Base-by-base conservation (phyloP, 495 filamentous ascomycete species). In the Parathielavia appendiculata region DNA sequence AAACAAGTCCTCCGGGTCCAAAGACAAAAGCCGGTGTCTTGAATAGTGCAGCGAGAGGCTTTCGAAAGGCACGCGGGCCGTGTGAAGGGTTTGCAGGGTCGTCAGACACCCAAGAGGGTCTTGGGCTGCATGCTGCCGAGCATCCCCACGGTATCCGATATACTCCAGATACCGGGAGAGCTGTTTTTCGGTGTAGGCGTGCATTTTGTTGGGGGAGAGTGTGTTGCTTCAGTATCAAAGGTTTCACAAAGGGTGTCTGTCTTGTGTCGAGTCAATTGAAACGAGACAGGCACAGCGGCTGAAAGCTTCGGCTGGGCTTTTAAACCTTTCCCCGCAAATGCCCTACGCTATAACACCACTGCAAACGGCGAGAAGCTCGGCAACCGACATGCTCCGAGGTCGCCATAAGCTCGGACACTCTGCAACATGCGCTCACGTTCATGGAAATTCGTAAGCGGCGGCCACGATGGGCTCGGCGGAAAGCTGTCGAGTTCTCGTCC, bases 61-160 rank as follows among this genome's bases (percentile, higher is more conserved):
- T 60, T 92, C 89, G 51, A 89, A 91, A 1, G 88, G 87, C 17
- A 90, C 79, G 9, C 71, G 70, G 0, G 81, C 75, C 34, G 89
- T 74, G 51, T 85, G 83, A 43, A 78, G 71, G 19, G 65, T 65
- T 38, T 79, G 69, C 11, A 86, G 67, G 5, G 61, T 51, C 16
- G 58, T 54, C 8, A 84, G 71, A 46, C 68, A 71, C 10, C 32
- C 57, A 7, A 75, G 60, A 10, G 69, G 58, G 20, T 60, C 63
- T 1, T 17, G 10, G n/a, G 45, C 23, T 5, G 34, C 41, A 6
- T 22, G 19, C 19, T 45, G 19, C 19, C 43, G 35, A 9, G 19
- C 38, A 46, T 46, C 51, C 16, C 44, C 19, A 30, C 11, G 49
- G 23, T 58, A 63, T 4, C 75, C 85, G 22, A 89, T 72, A 40